Evolutionary conservation across 75 land plant species (phyloP), one percentile per base, ranked within the genome.

Genomic region (Ceratopteris richardii): DNA sequence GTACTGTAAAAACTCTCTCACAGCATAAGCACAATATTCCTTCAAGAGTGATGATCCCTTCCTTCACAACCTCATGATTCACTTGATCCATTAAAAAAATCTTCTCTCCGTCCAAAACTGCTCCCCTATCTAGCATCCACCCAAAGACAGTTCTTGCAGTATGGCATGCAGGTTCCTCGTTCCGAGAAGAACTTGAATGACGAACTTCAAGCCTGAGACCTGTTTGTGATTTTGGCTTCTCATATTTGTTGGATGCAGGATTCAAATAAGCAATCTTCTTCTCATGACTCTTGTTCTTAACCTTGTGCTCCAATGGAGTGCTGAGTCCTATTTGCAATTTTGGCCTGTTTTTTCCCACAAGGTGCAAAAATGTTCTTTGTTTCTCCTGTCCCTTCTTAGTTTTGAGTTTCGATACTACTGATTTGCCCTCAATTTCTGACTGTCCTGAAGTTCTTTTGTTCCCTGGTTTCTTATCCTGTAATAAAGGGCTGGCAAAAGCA

Each of bases 1-100:
- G 50, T 36, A 80, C 70, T 19, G 84, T 70, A 51, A 85, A 72
- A 16, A 80, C 72, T 57, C 72, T 77, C 64, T 78, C 75, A 58
- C 95, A 89, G 56, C 95, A 89, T 43, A 66, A 65, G 65, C 95
- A 89, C 29, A 70, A 72, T 51, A 89, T 82, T 10, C 95, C 95
- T 47, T 82, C 86, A 23, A 67, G 71, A 16, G 79, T 76, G 28
- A 88, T 72, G 71, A 68, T 65, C 0, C 92, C 92, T 51, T 84
- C 77, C 62, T 75, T 56, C 80, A 80, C 42, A 5, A 68, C 56
- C 20, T 62, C 18, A 0, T 73, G 72, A 9, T 66, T 60, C 28
- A 52, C 69, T 29, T 73, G 69, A 47, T 80, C 77, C 80, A 80
- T 75, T 60, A 77, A 86, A 25, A 62, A 80, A 53, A 86, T 79